Conservation (phyloP, 2,329 filamentous ascomycete genomes). For the Monilinia fructigena region DNA sequence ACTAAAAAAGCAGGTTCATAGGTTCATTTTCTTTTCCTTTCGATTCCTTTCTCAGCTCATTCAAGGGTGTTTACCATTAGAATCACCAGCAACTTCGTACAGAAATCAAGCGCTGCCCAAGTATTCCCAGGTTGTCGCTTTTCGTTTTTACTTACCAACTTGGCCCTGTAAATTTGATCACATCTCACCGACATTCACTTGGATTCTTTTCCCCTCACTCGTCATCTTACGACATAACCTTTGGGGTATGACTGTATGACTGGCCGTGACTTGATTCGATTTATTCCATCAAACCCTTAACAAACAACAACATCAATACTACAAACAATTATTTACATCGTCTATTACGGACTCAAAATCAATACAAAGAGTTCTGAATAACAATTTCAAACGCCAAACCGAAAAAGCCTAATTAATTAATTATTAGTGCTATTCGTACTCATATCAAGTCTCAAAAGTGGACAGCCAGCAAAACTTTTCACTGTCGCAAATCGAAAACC, state of each 20-base stretch:
- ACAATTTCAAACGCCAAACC: neutral
- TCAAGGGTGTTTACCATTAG: too few species aligned
- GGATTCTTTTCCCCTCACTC: constrained; percentile 15
- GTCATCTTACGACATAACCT: constrained; percentile 15
- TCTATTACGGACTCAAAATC: neutral
- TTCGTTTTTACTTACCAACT: neutral
- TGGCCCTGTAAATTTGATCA: constrained; percentile 4
- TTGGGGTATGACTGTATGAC: constrained; percentile 15
- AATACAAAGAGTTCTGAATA: neutral
- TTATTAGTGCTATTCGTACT: constrained; percentile 12
- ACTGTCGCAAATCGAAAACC: constrained; percentile 18
- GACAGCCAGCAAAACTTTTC: constrained; percentile 1
- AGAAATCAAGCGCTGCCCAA: too few species aligned
- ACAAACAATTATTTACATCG: constrained; percentile 1
- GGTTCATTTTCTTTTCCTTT: too few species aligned
- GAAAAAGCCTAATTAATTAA: constrained; percentile 5
- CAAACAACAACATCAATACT: neutral
- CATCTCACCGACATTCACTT: constrained; percentile 24
- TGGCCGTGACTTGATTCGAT: constrained; percentile 1
- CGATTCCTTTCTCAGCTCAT: too few species aligned
- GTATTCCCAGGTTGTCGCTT: neutral
- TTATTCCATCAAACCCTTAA: constrained; percentile 4
- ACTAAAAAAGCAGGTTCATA: too few species aligned
- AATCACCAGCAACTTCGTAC: too few species aligned
- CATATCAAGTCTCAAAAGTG: neutral